Base-by-base conservation (phyloP, 75 land plant species). In the Isoetes taiwanensis region DNA sequence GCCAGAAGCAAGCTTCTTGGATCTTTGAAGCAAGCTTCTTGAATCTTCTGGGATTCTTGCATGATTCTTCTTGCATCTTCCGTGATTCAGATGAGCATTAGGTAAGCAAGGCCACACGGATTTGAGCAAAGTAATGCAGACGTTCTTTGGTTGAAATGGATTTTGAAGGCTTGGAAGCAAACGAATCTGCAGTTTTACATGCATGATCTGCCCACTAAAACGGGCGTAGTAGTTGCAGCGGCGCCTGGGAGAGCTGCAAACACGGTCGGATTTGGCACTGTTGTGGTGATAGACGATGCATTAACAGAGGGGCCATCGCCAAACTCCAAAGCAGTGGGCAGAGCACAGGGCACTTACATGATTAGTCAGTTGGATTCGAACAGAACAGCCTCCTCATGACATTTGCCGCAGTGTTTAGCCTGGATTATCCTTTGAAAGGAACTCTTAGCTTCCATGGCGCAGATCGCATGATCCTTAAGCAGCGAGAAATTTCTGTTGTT, bases 291-390 rank as follows among this genome's bases (percentile, higher is more conserved):
- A 33, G 80, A 76, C 52, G 76, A 79, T 32, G 24, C 32, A 1
- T 34, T 72, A 37, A 79, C 76, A 8, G 61, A 35, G 11, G 53
- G 57, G 24, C 54, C 72, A 0, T 32, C 39, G 20, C 48, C 50
- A 14, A 23, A 58, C 0, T 79, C 80, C 20, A 37, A 1, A 23
- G 23, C 11, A 16, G 24, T 79, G 1, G 82, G 80, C 23, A 31
- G 65, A 4, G 80, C 69, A 9, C 75, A 71, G 37, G 82, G 82
- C n/a, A 30, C 65, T 38, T 76, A 71, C 38, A 34, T 61, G 29
- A 31, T 19, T 29, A 32, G 61, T 66, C 70, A 71, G 2, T 23
- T 62, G 56, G 74, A 77, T 24, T 54, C 20, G 42, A 56, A 11
- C 61, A 61, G 0, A 62, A 54, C 1, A 70, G 80, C 52, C 70